Evolutionary conservation across 2,329 filamentous ascomycete species (phyloP).

Genomic region (Dactylellina leptospora): DNA sequence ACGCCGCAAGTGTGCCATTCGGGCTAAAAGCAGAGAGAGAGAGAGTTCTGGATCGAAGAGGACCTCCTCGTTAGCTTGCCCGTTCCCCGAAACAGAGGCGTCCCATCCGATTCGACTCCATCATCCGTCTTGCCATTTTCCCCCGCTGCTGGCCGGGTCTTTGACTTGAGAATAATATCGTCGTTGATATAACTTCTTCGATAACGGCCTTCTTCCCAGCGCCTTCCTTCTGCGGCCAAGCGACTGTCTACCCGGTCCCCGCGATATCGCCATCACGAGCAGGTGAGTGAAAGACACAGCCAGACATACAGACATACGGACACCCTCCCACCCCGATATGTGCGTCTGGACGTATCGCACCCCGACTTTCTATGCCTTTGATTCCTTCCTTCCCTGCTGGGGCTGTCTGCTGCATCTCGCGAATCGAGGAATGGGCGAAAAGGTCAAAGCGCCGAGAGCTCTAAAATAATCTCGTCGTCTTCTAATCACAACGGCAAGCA

Average conservation of each 20-base stretch:
- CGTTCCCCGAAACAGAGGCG: conserved; percentile 53
- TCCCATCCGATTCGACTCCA: conserved; percentile 51
- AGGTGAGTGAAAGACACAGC: conserved; percentile 15
- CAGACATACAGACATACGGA: not conserved
- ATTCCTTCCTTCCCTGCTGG: not conserved
- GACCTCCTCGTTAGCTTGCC: conserved; percentile 30
- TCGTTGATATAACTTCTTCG: no score
- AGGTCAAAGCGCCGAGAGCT: conserved; percentile 50
- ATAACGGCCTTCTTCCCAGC: conserved; percentile 10
- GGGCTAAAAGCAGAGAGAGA: conserved; percentile 27
- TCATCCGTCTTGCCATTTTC: conserved; percentile 28
- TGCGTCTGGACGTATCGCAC: no score
- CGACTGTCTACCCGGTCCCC: conserved; percentile 43
- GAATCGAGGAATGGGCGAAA: conserved; percentile 44
- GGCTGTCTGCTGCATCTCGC: conserved; percentile 21
- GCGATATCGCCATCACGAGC: conserved; percentile 33
- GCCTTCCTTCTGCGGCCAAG: conserved; percentile 47
- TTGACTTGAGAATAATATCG: no score
- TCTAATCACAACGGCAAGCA: conserved; percentile 2
- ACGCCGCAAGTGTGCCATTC: conserved; percentile 25
- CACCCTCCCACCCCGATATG: not conserved
- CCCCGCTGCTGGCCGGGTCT: conserved; percentile 43
- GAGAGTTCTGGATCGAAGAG: conserved; percentile 26
- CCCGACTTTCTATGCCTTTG: conserved; percentile 1
- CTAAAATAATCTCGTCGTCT: conserved; percentile 10